Percentiles rank a stretch among this genome's conserved stretches.
These are phyloP conservation scores for Sugiyamaella marilandica DNA, from an alignment of 805 yeast genomes.

Conservation along the genomic window DNA sequence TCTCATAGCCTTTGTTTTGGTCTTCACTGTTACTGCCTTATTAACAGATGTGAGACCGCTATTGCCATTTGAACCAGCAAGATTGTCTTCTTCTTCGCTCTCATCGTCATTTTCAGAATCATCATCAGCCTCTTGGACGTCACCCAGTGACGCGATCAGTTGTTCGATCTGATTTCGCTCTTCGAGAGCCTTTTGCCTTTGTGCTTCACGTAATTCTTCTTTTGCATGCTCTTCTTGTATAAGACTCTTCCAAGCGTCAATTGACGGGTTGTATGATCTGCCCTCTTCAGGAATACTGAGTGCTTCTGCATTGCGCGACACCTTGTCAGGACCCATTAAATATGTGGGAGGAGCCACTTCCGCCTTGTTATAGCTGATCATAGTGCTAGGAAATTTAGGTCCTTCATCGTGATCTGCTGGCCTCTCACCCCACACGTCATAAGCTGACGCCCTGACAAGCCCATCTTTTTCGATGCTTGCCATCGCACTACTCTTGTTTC, in stretches of 20 bases:
- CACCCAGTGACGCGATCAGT: constrained; percentile 55
- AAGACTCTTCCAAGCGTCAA: constrained; percentile 73
- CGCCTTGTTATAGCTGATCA: constrained; percentile 24
- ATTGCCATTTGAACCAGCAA: constrained; percentile 35
- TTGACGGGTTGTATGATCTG: constrained; percentile 86
- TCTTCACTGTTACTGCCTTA: constrained; percentile 60
- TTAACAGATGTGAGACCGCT: constrained; percentile 53
- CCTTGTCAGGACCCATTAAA: constrained; percentile 53
- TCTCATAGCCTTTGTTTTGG: constrained; percentile 74
- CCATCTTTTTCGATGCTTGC: constrained; percentile 65
- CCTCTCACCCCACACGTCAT: constrained; percentile 66
- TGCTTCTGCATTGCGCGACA: constrained; percentile 42
- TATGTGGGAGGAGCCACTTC: constrained; percentile 37
- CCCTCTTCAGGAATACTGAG: constrained; percentile 69
- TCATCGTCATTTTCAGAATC: constrained; percentile 25
- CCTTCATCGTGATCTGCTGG: constrained; percentile 7
- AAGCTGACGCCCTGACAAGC: constrained; percentile 43
- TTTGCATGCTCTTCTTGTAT: constrained; percentile 59
- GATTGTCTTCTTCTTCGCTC: constrained; percentile 31
- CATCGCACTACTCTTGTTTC: constrained; percentile 46
- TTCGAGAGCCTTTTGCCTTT: constrained; percentile 55
- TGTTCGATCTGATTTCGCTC: constrained; percentile 59
- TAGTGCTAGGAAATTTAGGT: background rate
- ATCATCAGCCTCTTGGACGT: constrained; percentile 45
- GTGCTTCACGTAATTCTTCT: constrained; percentile 64